These are phyloP conservation scores for Cokeromyces recurvatus DNA, from an alignment of 371 early-diverging fungal genomes.

Conservation along the genomic window DNA sequence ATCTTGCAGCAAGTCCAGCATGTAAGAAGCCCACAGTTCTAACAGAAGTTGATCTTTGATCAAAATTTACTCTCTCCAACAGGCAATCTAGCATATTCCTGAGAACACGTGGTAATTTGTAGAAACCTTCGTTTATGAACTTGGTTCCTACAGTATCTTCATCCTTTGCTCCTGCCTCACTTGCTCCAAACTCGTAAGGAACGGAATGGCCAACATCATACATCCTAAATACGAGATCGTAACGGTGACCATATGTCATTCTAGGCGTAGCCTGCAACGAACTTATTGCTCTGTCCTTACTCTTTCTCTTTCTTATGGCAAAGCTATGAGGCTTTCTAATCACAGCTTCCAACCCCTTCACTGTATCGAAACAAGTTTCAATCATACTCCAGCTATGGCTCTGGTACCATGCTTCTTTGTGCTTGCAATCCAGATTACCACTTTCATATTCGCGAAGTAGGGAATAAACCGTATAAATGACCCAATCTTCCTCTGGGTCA, in stretches of 20 bases:
- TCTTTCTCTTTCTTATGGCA: not conserved
- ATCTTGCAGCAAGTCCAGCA: constrained; percentile 7
- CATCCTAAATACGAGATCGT: constrained; percentile 2
- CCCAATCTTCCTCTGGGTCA: constrained; percentile 7
- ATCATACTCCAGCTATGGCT: constrained; percentile 15
- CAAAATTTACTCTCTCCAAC: not conserved
- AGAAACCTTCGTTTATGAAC: constrained; percentile 5
- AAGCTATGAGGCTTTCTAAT: not conserved
- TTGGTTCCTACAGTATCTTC: constrained; percentile 1
- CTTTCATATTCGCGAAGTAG: constrained; percentile 13
- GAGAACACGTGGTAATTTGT: constrained; percentile 1
- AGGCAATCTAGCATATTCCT: constrained; percentile 1
- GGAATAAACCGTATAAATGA: constrained; percentile 4
- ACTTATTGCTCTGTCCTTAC: not conserved
- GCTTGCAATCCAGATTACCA: constrained; percentile 9
- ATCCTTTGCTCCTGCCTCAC: constrained; percentile 3
- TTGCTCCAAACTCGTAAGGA: constrained; percentile 6
- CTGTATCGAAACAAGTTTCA: constrained; percentile 1
- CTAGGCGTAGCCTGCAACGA: not conserved
- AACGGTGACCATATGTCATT: not conserved
- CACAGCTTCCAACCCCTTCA: constrained; percentile 5
- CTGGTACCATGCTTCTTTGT: constrained; percentile 14
- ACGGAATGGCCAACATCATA: not conserved
- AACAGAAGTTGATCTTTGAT: constrained; percentile 3
- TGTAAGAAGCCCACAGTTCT: too few relatives aligned